These are phyloP conservation scores for Dalbergia cultrata DNA, from an alignment of 306 rosid genomes.

Conservation along the genomic window DNA sequence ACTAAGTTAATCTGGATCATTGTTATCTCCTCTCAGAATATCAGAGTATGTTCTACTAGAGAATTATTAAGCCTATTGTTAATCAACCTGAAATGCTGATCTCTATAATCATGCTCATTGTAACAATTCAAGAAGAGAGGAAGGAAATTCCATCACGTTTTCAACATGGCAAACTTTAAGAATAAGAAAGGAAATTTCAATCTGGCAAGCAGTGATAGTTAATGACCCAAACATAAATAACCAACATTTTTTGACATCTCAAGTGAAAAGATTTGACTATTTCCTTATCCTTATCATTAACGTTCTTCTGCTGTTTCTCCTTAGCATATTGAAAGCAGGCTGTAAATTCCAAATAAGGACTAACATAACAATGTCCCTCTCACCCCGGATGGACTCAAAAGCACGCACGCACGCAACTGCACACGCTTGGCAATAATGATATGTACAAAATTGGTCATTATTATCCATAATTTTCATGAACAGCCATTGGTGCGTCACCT, in stretches of 20 bases:
- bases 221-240: constrained; percentile 28
- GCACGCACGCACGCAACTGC: background rate
- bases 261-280: constrained; percentile 9
- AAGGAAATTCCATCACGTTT: background rate
- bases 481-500: constrained; percentile 8
- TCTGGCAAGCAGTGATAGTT: constrained; percentile 26
- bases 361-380: background rate
- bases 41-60: background rate
- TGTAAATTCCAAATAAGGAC: constrained; percentile 5
- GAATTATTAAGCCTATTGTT: constrained; percentile 18
- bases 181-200: constrained; percentile 22
- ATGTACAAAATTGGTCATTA: constrained; percentile 11
- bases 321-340: constrained; percentile 10
- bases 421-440: background rate
- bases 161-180: constrained; percentile 36
- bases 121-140: constrained; percentile 27
- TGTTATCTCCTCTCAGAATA: background rate
- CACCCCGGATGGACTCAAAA: background rate
- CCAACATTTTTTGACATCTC: constrained; percentile 6
- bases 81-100: constrained; percentile 19
- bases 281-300: constrained; percentile 2
- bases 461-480: constrained; percentile 26
- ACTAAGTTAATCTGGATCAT: constrained; percentile 16
- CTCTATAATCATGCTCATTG: constrained; percentile 11
- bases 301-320: constrained; percentile 26